A percentile compares a stretch with the other conserved stretches of the same genome.
Conservation (phyloP, 345 rosid genomes). For the Euphorbia peplus region DNA sequence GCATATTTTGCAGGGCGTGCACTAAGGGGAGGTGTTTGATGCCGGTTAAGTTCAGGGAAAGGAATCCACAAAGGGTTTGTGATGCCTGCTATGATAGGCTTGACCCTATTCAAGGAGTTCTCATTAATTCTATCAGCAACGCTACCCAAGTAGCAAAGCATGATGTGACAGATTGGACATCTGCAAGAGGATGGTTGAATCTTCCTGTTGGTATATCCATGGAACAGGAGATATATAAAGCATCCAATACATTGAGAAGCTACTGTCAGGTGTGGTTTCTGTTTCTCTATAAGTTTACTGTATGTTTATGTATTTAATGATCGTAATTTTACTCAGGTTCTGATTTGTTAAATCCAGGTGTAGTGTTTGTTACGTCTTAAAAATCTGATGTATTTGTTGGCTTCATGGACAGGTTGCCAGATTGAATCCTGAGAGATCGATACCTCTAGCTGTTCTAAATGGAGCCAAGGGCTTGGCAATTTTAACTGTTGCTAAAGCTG, state of each 20-base stretch:
- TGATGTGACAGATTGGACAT: slow-evolving; percentile 94
- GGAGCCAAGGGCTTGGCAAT: slow-evolving; percentile 90
- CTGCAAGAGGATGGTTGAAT: slow-evolving; percentile 88
- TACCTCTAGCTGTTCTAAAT: slow-evolving; percentile 71
- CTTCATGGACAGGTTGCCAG: slow-evolving; percentile 55
- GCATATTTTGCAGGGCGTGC: slow-evolving; percentile 79
- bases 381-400: neutral
- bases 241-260: slow-evolving; percentile 72
- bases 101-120: slow-evolving; percentile 83
- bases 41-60: slow-evolving; percentile 77
- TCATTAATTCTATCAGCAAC: slow-evolving; percentile 78
- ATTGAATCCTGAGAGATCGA: slow-evolving; percentile 79
- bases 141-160: slow-evolving; percentile 92
- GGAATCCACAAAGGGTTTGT: slow-evolving; percentile 92
- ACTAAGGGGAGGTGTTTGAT: slow-evolving; percentile 79
- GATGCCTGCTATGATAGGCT: slow-evolving; percentile 94
- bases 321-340: neutral
- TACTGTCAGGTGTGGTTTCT: slow-evolving; percentile 43
- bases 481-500: slow-evolving; percentile 90
- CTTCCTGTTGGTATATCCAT: slow-evolving; percentile 86
- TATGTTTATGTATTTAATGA: slow-evolving; percentile 60
- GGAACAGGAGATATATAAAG: slow-evolving; percentile 97
- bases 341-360: neutral
- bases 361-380: neutral
- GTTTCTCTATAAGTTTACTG: neutral